These are phyloP conservation scores for Fusarium nurragi DNA, from an alignment of 2,329 filamentous ascomycete species.

Conservation along the genomic window DNA sequence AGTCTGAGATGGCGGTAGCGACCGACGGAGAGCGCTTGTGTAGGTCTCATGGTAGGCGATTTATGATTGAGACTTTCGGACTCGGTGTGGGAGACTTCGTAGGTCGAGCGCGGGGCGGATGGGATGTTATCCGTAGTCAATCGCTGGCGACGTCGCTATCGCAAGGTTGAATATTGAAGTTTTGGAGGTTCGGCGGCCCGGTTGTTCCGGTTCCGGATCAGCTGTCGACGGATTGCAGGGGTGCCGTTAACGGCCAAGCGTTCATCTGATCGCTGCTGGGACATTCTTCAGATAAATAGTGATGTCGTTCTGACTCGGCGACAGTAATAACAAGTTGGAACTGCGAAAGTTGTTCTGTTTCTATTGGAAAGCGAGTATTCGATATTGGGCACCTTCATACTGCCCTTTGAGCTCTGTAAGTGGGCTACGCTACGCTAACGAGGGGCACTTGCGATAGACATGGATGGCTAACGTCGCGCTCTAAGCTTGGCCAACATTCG, in stretches of 20 bases:
- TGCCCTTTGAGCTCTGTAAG: conserved; percentile 35
- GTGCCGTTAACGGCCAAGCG: conserved; percentile 10
- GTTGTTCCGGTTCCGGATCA: conserved; percentile 48
- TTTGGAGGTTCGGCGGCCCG: conserved; percentile 31
- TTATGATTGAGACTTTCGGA: neutral
- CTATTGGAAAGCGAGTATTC: neutral
- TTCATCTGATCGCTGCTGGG: neutral
- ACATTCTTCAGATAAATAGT: neutral
- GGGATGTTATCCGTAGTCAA: conserved; percentile 16
- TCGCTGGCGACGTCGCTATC: conserved; percentile 7
- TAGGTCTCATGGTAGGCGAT: conserved; percentile 68
- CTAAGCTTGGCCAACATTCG: conserved; percentile 31
- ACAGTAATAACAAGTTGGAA: neutral
- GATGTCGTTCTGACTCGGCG: neutral
- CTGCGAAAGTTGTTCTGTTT: neutral
- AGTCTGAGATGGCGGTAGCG: conserved; percentile 79
- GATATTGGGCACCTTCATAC: neutral
- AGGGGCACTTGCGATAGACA: conserved; percentile 42
- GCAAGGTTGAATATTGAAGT: conserved; percentile 34
- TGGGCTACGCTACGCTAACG: conserved; percentile 38
- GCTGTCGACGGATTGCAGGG: conserved; percentile 31
- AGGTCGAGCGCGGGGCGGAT: conserved; percentile 5
- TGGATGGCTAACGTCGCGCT: conserved; percentile 41
- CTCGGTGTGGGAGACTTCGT: conserved; percentile 1
- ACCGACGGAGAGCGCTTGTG: conserved; percentile 71